phyloP scores from a whole-genome alignment of 495 filamentous ascomycete species.

The Penicillium daleae region DNA sequence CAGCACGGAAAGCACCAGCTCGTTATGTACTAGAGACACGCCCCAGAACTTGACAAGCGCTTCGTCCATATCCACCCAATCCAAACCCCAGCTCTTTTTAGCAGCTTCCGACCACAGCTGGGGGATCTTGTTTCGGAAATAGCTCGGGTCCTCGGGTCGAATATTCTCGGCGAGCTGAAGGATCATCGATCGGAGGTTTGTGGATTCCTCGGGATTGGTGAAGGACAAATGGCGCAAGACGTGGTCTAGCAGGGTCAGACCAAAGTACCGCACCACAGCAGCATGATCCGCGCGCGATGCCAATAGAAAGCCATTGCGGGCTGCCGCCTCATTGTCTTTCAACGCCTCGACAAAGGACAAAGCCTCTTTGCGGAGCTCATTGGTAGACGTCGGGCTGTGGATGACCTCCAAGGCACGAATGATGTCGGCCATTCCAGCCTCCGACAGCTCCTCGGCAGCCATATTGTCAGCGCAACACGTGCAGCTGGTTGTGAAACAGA shows the following conservation, averaged over 20 bases:
- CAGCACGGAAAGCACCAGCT: conserved; percentile 78
- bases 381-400: conserved; percentile 79
- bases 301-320: conserved; percentile 82
- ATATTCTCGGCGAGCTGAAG: conserved; percentile 76
- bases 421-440: conserved; percentile 58
- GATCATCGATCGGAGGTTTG: conserved; percentile 70
- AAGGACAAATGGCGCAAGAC: conserved; percentile 82
- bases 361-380: conserved; percentile 82
- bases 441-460: conserved; percentile 47
- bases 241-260: conserved; percentile 86
- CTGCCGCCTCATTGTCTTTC: conserved; percentile 76
- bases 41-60: conserved; percentile 81
- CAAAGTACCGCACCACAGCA: conserved; percentile 88
- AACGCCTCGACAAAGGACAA: conserved; percentile 80
- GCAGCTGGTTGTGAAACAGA: background rate
- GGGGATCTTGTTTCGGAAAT: conserved; percentile 91
- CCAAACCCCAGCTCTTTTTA: conserved; percentile 86
- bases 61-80: conserved; percentile 95
- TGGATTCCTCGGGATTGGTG: conserved; percentile 63
- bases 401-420: conserved; percentile 82
- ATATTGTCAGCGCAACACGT: conserved; percentile 31
- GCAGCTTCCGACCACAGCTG: conserved; percentile 93
- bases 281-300: conserved; percentile 72
- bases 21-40: conserved; percentile 71
- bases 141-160: conserved; percentile 73